These are phyloP conservation scores for Vicia faba DNA, from an alignment of 306 rosid genomes.

Conservation along the genomic window DNA sequence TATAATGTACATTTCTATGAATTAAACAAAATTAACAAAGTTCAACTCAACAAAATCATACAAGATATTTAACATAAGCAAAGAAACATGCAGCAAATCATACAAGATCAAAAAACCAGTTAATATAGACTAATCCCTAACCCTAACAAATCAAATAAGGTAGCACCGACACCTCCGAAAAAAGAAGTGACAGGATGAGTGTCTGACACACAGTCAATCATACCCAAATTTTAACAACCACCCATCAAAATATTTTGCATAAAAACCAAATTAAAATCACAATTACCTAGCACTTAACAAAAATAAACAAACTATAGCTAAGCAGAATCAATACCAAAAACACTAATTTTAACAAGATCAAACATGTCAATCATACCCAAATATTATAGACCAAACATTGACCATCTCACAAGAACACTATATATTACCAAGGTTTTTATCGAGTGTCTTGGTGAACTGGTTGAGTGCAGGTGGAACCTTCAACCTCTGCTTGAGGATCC, in stretches of 20 bases:
- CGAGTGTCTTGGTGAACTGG: slow-evolving; percentile 81
- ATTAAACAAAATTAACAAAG: neutral
- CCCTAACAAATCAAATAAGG: too few relatives aligned
- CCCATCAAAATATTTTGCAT: neutral
- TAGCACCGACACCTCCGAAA: too few relatives aligned
- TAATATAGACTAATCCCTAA: too few relatives aligned
- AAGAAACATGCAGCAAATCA: neutral
- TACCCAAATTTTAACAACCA: neutral
- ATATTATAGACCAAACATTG: too few relatives aligned
- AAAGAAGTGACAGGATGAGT: too few relatives aligned
- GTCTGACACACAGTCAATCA: too few relatives aligned
- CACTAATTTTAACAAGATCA: too few relatives aligned
- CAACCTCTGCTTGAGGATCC: slow-evolving; percentile 77
- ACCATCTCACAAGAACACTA: too few relatives aligned
- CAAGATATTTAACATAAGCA: neutral
- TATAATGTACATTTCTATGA: neutral
- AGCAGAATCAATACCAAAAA: too few relatives aligned
- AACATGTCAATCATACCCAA: too few relatives aligned
- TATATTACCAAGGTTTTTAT: slow-evolving; percentile 81
- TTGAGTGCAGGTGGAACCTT: slow-evolving; percentile 85
- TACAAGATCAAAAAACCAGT: neutral
- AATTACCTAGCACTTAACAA: neutral
- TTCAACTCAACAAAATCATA: neutral
- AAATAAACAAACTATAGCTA: too few relatives aligned
- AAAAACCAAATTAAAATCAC: neutral